Evolutionary conservation across 176 grass and related monocot species (phyloP), one percentile per base, ranked within the genome.

Genomic region (Saccharum officinarum): DNA sequence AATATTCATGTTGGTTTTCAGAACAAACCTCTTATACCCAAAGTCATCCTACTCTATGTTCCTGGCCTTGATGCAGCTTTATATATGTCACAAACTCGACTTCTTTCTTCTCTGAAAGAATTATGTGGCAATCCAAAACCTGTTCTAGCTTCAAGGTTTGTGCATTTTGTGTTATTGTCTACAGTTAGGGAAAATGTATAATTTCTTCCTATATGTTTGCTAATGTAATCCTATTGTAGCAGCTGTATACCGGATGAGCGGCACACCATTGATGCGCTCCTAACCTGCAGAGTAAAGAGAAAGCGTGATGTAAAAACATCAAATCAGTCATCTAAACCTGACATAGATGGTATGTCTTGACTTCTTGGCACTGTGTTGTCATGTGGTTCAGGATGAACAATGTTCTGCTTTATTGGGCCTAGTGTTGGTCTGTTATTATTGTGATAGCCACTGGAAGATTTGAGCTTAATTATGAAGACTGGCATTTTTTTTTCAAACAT

Each of bases 1-100:
- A 69, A 8, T 85, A 63, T 68, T 17, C 41, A 20, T 81, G 1
- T 75, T 80, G 61, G 7, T 81, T 49, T 80, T 76, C 91, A 98
- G 97, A 98, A 98, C 85, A 98, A 95, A 76, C 97, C 93, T 82
- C 93, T 98, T 84, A 94, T 95, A 90, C 85, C 83, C 14, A 98
- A 95, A 84, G 93, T 94, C 69, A 46, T 91, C 66, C 93, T 95
- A 77, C 79, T 98, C 65, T 95, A 95, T 83, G 82, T 98, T 83
- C 97, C 97, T 80, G 97, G 97, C 59, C 87, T 98, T 34, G 93
- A 98, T 91, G 97, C 97, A 57, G 88, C 91, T 69, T 87, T 98
- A 46, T 98, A 95, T 74, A 94, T 98, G 97, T 89, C 86, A 3
- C 84, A 92, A 8, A 82, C 68, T 37, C 65, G 61, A 34, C 73